Conservation (phyloP, 768 basidiomycete species). For the Pleurotus djamor region DNA sequence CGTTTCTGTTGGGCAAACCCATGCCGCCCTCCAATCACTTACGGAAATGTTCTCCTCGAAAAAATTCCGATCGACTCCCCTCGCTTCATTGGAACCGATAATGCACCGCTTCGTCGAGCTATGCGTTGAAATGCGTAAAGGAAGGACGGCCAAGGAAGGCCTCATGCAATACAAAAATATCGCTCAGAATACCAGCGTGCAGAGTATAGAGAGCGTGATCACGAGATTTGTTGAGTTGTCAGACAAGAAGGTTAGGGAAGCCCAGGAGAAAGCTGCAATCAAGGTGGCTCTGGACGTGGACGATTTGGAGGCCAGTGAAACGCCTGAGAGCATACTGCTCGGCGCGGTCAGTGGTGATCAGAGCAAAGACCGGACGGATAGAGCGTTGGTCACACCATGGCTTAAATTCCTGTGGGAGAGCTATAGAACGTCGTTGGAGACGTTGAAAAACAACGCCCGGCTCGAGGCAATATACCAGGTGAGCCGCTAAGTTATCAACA, state of each 20-base stretch:
- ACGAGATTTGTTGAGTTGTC: constrained; percentile 80
- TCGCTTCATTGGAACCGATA: constrained; percentile 90
- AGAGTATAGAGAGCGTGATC: constrained; percentile 90
- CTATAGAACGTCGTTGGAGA: constrained; percentile 93
- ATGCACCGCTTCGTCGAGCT: constrained; percentile 95
- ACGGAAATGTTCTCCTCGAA: constrained; percentile 93
- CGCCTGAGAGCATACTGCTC: constrained; percentile 88
- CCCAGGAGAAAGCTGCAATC: constrained; percentile 84
- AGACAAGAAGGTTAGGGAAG: constrained; percentile 80
- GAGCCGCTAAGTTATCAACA: constrained; percentile 14
- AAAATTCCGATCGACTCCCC: constrained; percentile 89
- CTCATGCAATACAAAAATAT: constrained; percentile 99
- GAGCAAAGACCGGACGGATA: constrained; percentile 91
- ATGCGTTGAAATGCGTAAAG: constrained; percentile 93
- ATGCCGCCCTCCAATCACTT: constrained; percentile 86
- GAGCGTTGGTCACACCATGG: constrained; percentile 95
- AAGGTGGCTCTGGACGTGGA: constrained; percentile 81
- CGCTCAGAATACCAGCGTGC: constrained; percentile 89
- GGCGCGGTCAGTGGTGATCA: constrained; percentile 89
- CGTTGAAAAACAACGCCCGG: constrained; percentile 92
- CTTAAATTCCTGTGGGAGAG: constrained; percentile 99
- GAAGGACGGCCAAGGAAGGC: constrained; percentile 90
- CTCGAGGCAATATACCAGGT: constrained; percentile 95
- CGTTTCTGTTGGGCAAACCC: constrained; percentile 86
- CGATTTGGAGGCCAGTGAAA: constrained; percentile 94